phyloP scores from a whole-genome alignment of 2,329 filamentous ascomycete species.

The Helicocarpus griseus region DNA sequence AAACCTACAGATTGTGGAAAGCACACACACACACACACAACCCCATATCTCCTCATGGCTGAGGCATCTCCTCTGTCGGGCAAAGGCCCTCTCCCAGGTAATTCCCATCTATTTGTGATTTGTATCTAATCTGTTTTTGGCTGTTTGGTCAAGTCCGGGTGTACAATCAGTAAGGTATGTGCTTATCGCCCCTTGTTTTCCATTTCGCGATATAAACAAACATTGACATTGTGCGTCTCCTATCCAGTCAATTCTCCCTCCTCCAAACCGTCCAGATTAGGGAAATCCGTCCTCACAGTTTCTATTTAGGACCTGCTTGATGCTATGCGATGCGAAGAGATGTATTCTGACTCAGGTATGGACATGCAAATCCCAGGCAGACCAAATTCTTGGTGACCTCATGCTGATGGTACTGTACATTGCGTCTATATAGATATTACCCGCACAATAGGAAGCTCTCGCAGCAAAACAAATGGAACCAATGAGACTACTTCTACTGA shows the following conservation, averaged over 20 bases:
- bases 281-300: neutral
- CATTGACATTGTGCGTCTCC: constrained; percentile 2
- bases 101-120: neutral
- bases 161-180: constrained; percentile 1
- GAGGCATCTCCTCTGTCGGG: constrained; percentile 1
- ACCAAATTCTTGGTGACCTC: neutral
- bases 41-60: neutral
- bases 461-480: constrained; percentile 27
- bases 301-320: neutral
- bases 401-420: neutral
- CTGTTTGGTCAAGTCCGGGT: neutral
- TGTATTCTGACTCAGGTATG: constrained; percentile 5
- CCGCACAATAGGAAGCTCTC: neutral
- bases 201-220: neutral
- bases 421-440: neutral
- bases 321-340: neutral
- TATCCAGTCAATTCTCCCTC: neutral
- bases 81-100: constrained; percentile 2
- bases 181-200: neutral
- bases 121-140: neutral
- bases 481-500: constrained; percentile 48
- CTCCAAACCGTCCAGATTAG: neutral
- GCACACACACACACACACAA: neutral
- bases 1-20: too few species aligned
- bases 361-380: neutral